These are phyloP conservation scores for Neurospora tetraspora DNA, from an alignment of 495 filamentous ascomycete genomes.

Conservation along the genomic window DNA sequence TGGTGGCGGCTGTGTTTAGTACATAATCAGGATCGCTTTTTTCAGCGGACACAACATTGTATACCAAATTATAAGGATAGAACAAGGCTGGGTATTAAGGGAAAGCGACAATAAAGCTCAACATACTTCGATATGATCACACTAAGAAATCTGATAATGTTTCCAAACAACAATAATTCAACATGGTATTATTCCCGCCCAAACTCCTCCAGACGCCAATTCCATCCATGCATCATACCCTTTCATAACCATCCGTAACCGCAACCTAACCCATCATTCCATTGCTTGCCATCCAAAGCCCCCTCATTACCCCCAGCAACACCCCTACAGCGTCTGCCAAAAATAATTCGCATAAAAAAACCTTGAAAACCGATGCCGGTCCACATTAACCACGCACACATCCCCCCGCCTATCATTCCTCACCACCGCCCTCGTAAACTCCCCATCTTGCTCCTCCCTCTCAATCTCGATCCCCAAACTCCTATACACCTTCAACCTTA, in stretches of 20 bases:
- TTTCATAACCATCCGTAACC: background rate
- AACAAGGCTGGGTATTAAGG: background rate
- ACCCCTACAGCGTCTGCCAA: slow-evolving; percentile 67
- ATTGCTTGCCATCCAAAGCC: no score
- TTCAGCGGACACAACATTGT: background rate
- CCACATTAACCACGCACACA: slow-evolving; percentile 89
- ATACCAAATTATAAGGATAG: background rate
- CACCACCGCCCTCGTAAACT: slow-evolving; percentile 78
- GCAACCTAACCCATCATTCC: background rate
- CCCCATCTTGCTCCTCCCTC: slow-evolving; percentile 57
- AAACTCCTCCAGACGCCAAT: background rate
- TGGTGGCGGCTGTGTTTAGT: background rate
- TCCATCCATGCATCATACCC: background rate
- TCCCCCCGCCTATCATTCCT: slow-evolving; percentile 81
- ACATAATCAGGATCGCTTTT: background rate
- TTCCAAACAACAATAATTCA: background rate
- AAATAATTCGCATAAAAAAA: slow-evolving; percentile 96
- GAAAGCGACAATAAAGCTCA: background rate
- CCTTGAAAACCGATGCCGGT: slow-evolving; percentile 70
- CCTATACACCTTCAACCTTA: slow-evolving; percentile 86
- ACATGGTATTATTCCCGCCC: background rate
- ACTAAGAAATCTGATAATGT: background rate
- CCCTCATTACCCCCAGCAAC: background rate
- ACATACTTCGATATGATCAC: background rate
- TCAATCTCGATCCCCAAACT: slow-evolving; percentile 85